phyloP scores from a whole-genome alignment of 352 stramenopile genomes.

The Phytophthora megakarya region DNA sequence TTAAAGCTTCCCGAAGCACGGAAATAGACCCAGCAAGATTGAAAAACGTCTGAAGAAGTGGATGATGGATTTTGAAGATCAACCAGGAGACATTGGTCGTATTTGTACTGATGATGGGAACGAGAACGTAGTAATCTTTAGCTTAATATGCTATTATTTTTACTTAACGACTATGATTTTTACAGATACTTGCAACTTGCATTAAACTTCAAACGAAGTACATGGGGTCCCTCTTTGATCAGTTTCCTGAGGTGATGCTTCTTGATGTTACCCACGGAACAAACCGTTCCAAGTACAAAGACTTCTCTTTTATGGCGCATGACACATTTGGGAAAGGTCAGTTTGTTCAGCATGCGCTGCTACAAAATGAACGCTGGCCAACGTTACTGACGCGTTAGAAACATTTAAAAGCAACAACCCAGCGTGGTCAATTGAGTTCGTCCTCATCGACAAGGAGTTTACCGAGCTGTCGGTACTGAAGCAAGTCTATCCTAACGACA shows the following conservation, averaged over 20 bases:
- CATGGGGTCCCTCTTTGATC: conserved; percentile 10
- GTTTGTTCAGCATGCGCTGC: conserved; percentile 31
- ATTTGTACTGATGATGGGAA: neutral
- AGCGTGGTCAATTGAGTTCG: conserved; percentile 15
- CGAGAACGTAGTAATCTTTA: neutral
- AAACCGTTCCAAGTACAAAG: conserved; percentile 27
- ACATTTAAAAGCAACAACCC: conserved; percentile 30
- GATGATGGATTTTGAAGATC: neutral
- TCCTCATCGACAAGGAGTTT: conserved; percentile 37
- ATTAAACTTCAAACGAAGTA: conserved; percentile 26
- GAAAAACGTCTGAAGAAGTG: conserved; percentile 4
- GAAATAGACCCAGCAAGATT: neutral
- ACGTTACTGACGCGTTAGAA: conserved; percentile 16
- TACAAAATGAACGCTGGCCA: conserved; percentile 23
- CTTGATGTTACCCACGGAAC: conserved; percentile 30
- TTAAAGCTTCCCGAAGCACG: neutral
- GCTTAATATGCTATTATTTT: neutral
- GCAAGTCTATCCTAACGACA: conserved; percentile 7
- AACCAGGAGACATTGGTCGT: neutral
- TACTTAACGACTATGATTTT: conserved; percentile 1
- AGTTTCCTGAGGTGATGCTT: conserved; percentile 22
- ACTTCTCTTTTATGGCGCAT: conserved; percentile 28
- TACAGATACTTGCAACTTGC: conserved; percentile 15
- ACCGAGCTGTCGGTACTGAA: conserved; percentile 22
- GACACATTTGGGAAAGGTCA: conserved; percentile 27